Evolutionary conservation across 2,329 filamentous ascomycete species (phyloP).

Genomic region (Periglandula ipomoeae): DNA sequence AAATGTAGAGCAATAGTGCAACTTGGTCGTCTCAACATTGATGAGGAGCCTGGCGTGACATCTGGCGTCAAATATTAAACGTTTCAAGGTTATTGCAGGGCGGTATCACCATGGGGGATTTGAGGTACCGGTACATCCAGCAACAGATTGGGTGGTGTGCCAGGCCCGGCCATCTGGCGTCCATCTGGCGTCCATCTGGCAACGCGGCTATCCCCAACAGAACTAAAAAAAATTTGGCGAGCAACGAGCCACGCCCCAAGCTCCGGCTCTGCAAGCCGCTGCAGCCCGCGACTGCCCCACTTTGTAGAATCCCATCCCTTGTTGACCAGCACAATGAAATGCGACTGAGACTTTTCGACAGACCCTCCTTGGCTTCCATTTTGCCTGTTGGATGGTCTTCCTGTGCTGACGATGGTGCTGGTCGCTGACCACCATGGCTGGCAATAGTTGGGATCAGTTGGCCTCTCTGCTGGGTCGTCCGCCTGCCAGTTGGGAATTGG

Average conservation of each 20-base stretch:
- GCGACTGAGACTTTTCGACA: not conserved
- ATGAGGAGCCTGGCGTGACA: not conserved
- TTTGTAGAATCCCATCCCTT: not conserved
- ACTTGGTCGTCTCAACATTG: not conserved
- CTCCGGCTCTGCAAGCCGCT: not conserved
- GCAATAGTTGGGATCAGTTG: too few species aligned
- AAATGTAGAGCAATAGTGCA: not conserved
- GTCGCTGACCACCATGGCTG: too few species aligned
- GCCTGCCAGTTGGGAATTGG: too few species aligned
- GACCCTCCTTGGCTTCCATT: too few species aligned
- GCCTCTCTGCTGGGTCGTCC: too few species aligned
- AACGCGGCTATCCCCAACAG: slow-evolving; percentile 29
- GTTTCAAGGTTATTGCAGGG: not conserved
- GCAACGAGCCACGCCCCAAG: slow-evolving; percentile 12
- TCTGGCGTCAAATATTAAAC: not conserved
- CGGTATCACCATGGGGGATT: not conserved
- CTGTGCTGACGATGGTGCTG: too few species aligned
- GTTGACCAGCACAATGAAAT: too few species aligned
- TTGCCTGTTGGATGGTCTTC: too few species aligned
- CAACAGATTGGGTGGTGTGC: too few species aligned
- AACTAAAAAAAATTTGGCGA: slow-evolving; percentile 24
- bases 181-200: slow-evolving; percentile 8
- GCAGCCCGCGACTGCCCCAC: not conserved
- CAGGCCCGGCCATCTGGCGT: not conserved
- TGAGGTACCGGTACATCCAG: slow-evolving; percentile 1